These are phyloP conservation scores for Stephania japonica DNA, from an alignment of 164 flowering plant genomes.

Conservation along the genomic window DNA sequence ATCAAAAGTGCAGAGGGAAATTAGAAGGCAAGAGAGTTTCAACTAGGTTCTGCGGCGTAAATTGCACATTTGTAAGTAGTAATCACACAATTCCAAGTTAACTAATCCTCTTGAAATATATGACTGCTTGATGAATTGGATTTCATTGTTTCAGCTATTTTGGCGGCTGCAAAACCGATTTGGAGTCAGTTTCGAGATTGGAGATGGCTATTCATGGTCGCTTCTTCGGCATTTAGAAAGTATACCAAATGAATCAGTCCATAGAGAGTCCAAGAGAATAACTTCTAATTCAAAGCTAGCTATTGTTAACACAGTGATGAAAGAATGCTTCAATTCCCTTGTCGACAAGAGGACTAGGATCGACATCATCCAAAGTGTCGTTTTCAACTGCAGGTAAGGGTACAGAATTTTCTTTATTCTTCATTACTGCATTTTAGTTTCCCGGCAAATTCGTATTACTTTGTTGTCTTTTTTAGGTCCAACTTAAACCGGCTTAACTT, in stretches of 20 bases:
- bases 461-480: conserved; percentile 44
- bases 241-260: not conserved
- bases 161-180: conserved; percentile 17
- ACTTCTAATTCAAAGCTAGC: conserved; percentile 9
- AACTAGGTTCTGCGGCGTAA: conserved; percentile 41
- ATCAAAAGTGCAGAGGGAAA: conserved; percentile 27
- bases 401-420: not conserved
- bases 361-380: conserved; percentile 2
- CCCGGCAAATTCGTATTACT: not conserved
- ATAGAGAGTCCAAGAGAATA: not conserved
- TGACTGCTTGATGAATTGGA: too few species aligned
- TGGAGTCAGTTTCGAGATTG: conserved; percentile 20
- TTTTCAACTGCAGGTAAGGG: conserved; percentile 10
- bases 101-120: not conserved
- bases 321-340: conserved; percentile 4
- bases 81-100: not conserved
- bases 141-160: conserved; percentile 9
- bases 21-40: conserved; percentile 12
- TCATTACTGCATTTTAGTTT: not conserved
- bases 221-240: conserved; percentile 12
- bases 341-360: conserved; percentile 4
- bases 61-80: conserved; percentile 39
- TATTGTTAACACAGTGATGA: not conserved
- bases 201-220: conserved; percentile 25
- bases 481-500: conserved; percentile 72